Base-by-base conservation (phyloP, 2,329 filamentous ascomycete species). In the Fusarium phyllophilum region DNA sequence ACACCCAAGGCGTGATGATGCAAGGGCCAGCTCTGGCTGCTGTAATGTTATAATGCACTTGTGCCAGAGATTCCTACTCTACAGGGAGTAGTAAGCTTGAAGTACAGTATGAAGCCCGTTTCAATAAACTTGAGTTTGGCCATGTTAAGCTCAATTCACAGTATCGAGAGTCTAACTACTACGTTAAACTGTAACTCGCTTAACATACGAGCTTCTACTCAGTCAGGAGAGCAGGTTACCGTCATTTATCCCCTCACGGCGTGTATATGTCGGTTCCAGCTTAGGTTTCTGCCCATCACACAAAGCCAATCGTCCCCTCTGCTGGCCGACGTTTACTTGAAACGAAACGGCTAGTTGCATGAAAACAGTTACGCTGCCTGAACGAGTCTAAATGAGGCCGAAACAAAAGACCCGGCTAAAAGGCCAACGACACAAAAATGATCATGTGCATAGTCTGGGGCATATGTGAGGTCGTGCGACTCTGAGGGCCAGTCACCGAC, bases 291-390 rank as follows among this genome's bases (percentile, higher is more conserved):
- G 60, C 45, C 51, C 29, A 48, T 9, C 18, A 39, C 22, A 42
- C 26, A 24, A 45, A 12, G 24, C 58, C 49, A 64, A 75, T 65
- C 33, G 46, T 62, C 36, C n/a, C 41, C 31, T 26, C 26, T 45
- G 46, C 34, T 62, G 49, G 39, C 55, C 59, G 45, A 68, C 29
- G 56, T 62, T 46, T 41, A 38, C 54, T 66, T 56, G 59, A 73
- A 73, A 68, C 64, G 39, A 57, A 58, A 64, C 62, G 62, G 75
- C 58, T 68, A 46, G 64, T 38, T 55, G 55, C 66, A 74, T 67
- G 34, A 48, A 18, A 41, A 60, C 14, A 45, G 46, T 56, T 62
- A 36, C 31, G 46, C 48, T 49, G 31, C 33, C 44, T 39, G 29
- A 55, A 18, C 33, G 45, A 41, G 34, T 48, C 13, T 49, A 66